A percentile compares a stretch with the other conserved stretches of the same genome.
These are phyloP conservation scores for Hysterangium stoloniferum DNA, from an alignment of 768 basidiomycete genomes.

Conservation along the genomic window DNA sequence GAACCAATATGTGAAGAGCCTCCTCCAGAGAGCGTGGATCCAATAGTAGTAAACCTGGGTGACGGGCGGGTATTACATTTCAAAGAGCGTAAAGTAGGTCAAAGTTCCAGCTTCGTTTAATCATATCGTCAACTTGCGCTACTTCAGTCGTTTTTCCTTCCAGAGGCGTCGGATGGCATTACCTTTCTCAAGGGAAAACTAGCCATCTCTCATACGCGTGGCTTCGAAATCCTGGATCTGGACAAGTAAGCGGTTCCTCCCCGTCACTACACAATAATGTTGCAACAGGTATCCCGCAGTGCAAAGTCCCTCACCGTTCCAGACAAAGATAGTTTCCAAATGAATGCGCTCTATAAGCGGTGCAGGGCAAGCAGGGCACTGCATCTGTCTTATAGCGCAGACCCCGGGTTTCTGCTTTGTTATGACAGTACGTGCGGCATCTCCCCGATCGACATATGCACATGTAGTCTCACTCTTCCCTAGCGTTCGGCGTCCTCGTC, in stretches of 20 bases:
- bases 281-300: neutral
- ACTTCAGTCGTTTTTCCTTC: conserved; percentile 6
- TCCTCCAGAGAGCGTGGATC: neutral
- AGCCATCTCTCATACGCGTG: neutral
- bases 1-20: conserved; percentile 2
- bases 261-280: neutral
- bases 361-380: conserved; percentile 6
- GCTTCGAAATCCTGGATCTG: conserved; percentile 8
- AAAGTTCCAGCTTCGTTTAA: neutral
- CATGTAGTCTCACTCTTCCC: neutral
- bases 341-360: conserved; percentile 2
- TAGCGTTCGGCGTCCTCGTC: conserved; percentile 9
- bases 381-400: neutral
- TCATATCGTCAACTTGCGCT: neutral
- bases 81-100: neutral
- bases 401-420: conserved; percentile 2
- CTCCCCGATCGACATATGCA: neutral
- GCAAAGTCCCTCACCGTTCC: conserved; percentile 3
- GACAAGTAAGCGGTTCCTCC: neutral
- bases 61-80: conserved; percentile 1
- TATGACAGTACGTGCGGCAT: conserved; percentile 2
- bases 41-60: neutral
- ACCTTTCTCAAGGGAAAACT: neutral
- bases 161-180: conserved; percentile 3
- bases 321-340: neutral